Percentiles rank a stretch among this genome's conserved stretches.
Evolutionary conservation across 2,329 filamentous ascomycete species (phyloP).

Genomic region (Neobulgaria alba): DNA sequence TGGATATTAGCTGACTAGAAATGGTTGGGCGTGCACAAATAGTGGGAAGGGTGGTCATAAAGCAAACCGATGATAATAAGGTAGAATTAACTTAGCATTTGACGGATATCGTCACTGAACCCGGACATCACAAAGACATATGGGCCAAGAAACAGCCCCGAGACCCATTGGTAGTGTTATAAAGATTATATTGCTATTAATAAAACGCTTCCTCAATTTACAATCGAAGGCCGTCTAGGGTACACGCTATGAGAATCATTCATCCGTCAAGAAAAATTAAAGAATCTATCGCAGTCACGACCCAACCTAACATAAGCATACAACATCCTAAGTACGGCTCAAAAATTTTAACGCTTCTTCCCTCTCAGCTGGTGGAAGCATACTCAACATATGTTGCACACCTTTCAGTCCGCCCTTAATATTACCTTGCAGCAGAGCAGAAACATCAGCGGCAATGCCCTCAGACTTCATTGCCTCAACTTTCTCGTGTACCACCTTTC

Average conservation of each 20-base stretch:
- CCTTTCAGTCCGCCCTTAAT: constrained; percentile 71
- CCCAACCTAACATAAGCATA: background rate
- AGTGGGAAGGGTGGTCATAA: too few species aligned
- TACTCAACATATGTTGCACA: constrained; percentile 74
- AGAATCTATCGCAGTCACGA: background rate
- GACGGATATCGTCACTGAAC: too few species aligned
- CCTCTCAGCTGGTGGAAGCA: constrained; percentile 81
- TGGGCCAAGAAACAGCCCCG: too few species aligned
- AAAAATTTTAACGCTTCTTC: constrained; percentile 41
- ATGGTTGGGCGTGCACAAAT: too few species aligned
- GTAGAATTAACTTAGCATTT: too few species aligned
- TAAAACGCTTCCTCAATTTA: constrained; percentile 10
- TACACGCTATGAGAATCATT: constrained; percentile 3
- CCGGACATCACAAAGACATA: too few species aligned
- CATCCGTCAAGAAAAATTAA: background rate
- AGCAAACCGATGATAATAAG: too few species aligned
- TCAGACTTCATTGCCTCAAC: constrained; percentile 78
- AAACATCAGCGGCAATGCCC: constrained; percentile 59
- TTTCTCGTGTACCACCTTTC: constrained; percentile 73
- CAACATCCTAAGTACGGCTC: constrained; percentile 11
- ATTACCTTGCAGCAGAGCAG: constrained; percentile 57
- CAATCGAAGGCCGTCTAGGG: constrained; percentile 4
- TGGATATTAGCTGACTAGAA: too few species aligned
- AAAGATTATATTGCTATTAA: background rate
- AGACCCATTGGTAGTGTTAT: too few species aligned